Evolutionary conservation across 2,329 filamentous ascomycete genomes (phyloP).

Genomic region (Colletotrichum paranaense): DNA sequence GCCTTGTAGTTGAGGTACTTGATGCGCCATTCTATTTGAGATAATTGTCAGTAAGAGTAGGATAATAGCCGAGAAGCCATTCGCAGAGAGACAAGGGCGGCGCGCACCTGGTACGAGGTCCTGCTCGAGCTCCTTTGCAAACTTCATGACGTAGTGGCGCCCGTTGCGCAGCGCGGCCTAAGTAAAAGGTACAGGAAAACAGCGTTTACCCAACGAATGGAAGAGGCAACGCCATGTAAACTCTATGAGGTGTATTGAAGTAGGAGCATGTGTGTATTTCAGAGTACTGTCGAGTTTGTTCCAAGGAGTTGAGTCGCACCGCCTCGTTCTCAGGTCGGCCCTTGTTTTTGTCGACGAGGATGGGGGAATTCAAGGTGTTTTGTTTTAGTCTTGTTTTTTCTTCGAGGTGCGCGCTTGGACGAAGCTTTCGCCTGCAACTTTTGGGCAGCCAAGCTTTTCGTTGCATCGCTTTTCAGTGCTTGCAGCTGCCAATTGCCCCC

Average conservation of each 20-base stretch:
- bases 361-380: neutral
- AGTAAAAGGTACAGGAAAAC: neutral
- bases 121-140: slow-evolving; percentile 83
- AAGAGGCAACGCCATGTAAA: slow-evolving; percentile 24
- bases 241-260: neutral
- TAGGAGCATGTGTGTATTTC: neutral
- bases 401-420: neutral
- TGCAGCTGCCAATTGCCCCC: neutral
- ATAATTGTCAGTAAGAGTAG: neutral
- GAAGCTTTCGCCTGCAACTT: neutral
- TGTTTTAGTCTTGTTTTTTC: neutral
- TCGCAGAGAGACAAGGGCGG: slow-evolving; percentile 2
- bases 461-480: neutral
- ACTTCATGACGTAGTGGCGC: slow-evolving; percentile 65
- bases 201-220: neutral
- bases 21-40: slow-evolving; percentile 79
- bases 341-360: neutral
- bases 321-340: neutral
- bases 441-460: slow-evolving; percentile 10
- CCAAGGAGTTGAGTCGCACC: neutral
- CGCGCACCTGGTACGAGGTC: slow-evolving; percentile 82
- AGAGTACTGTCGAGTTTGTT: neutral
- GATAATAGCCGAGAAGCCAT: neutral
- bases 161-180: slow-evolving; percentile 4
- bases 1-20: slow-evolving; percentile 97